Evolutionary conservation across 768 basidiomycete species (phyloP).

Genomic region (Mycena maculata): DNA sequence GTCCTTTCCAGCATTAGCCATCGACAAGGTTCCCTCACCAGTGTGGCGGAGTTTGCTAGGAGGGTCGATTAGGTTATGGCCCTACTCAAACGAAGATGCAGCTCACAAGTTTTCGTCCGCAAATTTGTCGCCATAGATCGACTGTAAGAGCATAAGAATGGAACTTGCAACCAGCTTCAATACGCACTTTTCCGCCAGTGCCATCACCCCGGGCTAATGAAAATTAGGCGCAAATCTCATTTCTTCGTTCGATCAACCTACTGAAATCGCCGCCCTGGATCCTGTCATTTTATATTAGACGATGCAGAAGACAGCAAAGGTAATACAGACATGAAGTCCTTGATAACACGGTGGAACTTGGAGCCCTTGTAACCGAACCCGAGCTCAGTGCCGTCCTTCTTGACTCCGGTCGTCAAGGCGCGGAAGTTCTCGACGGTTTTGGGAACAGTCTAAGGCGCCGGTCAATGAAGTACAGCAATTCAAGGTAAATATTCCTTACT

Average conservation of each 20-base stretch:
- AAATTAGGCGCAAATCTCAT: not conserved
- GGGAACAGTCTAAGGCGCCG: slow-evolving; percentile 78
- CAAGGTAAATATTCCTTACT: slow-evolving; percentile 49
- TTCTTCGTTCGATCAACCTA: slow-evolving; percentile 51
- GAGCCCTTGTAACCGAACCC: slow-evolving; percentile 96
- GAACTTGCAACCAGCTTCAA: not conserved
- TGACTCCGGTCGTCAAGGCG: slow-evolving; percentile 86
- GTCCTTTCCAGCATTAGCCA: slow-evolving; percentile 94
- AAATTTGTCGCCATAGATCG: slow-evolving; percentile 92
- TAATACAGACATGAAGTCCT: slow-evolving; percentile 83
- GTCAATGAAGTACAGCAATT: slow-evolving; percentile 3
- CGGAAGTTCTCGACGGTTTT: slow-evolving; percentile 99
- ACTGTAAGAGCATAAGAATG: slow-evolving; percentile 53
- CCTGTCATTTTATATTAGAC: slow-evolving; percentile 55
- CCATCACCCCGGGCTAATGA: slow-evolving; percentile 81
- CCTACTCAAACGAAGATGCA: not conserved
- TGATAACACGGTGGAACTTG: slow-evolving; percentile 96
- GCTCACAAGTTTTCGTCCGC: slow-evolving; percentile 95
- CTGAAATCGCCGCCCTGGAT: slow-evolving; percentile 99
- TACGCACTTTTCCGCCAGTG: slow-evolving; percentile 85
- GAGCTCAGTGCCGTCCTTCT: slow-evolving; percentile 80
- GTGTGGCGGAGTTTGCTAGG: slow-evolving; percentile 95
- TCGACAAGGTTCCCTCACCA: slow-evolving; percentile 86
- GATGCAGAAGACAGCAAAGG: not conserved
- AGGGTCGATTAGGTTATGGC: slow-evolving; percentile 12